Evolutionary conservation across 2,329 filamentous ascomycete species (phyloP).

Genomic region (Cadophora malorum): DNA sequence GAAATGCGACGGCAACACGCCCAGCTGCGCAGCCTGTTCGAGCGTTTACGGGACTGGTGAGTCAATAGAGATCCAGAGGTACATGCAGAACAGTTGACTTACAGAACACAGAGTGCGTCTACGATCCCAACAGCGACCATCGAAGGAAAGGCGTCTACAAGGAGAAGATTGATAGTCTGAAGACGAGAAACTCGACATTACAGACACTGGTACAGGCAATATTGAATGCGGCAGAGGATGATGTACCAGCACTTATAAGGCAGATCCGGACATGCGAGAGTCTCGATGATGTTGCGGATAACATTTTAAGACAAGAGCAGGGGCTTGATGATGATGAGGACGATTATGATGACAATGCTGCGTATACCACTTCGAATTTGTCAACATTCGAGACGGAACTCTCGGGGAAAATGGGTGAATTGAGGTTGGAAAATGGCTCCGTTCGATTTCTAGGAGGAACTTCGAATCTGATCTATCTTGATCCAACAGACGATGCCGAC

Average conservation of each 20-base stretch:
- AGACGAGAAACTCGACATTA: slow-evolving; percentile 84
- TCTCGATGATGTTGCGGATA: slow-evolving; percentile 46
- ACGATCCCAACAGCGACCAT: slow-evolving; percentile 96
- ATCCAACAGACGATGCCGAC: slow-evolving; percentile 52
- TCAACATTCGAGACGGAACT: slow-evolving; percentile 73
- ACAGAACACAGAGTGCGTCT: slow-evolving; percentile 71
- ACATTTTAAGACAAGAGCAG: slow-evolving; percentile 43
- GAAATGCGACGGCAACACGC: slow-evolving; percentile 90
- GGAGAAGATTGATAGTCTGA: slow-evolving; percentile 87
- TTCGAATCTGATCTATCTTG: slow-evolving; percentile 87
- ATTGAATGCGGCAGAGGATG: slow-evolving; percentile 87
- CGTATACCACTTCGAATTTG: slow-evolving; percentile 50
- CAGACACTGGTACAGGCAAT: slow-evolving; percentile 94
- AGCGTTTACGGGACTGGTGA: slow-evolving; percentile 81
- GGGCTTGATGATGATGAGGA: slow-evolving; percentile 47
- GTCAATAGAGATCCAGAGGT: slow-evolving; percentile 12
- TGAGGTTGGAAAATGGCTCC: slow-evolving; percentile 85
- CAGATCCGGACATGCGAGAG: slow-evolving; percentile 86
- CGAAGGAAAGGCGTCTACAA: slow-evolving; percentile 96
- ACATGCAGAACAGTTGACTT: neutral
- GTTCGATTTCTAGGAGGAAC: slow-evolving; percentile 93
- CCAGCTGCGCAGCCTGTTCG: slow-evolving; percentile 93
- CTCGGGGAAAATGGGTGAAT: slow-evolving; percentile 90
- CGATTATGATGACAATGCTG: slow-evolving; percentile 50
- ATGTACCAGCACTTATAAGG: slow-evolving; percentile 80